Percentiles rank a stretch among this genome's conserved stretches.
phyloP scores from a whole-genome alignment of 148 eudicot genomes.

The Rhododendron mucronatum region DNA sequence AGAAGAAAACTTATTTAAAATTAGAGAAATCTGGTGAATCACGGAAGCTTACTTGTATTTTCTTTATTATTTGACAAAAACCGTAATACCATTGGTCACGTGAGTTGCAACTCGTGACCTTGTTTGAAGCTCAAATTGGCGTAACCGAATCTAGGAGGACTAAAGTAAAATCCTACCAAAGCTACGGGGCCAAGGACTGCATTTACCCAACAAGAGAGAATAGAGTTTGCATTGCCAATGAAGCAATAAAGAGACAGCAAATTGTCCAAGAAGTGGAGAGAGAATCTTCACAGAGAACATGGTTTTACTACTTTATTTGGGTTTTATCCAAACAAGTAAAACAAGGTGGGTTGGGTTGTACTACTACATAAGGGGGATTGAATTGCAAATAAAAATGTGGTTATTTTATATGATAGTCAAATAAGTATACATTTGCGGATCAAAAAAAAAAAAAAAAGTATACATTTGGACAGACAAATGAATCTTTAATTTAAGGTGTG shows the following conservation, averaged over 20 bases:
- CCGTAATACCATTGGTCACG: background rate
- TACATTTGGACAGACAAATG: background rate
- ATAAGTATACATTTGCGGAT: background rate
- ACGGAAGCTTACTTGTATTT: background rate
- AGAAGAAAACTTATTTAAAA: background rate
- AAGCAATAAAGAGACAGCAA: slow-evolving; percentile 1
- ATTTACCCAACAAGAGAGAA: background rate
- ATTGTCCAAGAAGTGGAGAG: background rate
- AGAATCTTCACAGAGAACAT: slow-evolving; percentile 11
- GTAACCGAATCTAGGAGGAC: background rate
- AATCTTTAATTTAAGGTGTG: background rate
- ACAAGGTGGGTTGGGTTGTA: background rate
- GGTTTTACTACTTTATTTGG: background rate
- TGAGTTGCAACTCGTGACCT: background rate
- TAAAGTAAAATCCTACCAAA: background rate
- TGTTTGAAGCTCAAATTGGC: background rate
- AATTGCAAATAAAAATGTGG: background rate
- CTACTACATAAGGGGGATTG: background rate
- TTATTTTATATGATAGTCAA: background rate
- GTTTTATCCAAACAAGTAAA: background rate
- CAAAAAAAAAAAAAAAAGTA: no score
- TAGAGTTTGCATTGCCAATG: slow-evolving; percentile 5
- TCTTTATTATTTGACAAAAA: background rate
- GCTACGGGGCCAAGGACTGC: background rate
- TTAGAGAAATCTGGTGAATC: background rate